Percentiles rank a stretch among this genome's conserved stretches.
These are phyloP conservation scores for Metschnikowia amazonensis DNA, from an alignment of 805 yeast genomes.

Conservation along the genomic window DNA sequence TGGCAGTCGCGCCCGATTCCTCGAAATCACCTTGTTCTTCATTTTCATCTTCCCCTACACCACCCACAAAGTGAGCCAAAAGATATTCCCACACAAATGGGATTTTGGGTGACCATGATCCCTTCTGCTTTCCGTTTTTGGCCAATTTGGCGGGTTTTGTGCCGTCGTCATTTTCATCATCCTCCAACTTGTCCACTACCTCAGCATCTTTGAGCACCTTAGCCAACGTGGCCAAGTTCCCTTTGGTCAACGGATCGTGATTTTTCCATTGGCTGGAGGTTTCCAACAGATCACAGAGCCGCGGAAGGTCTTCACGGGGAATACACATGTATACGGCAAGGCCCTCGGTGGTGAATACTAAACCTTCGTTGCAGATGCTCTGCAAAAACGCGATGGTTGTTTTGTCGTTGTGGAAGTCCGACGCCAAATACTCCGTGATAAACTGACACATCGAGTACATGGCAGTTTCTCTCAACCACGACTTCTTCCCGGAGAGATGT, in stretches of 20 bases:
- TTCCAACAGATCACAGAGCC: slow-evolving; percentile 11
- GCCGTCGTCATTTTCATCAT: slow-evolving; percentile 27
- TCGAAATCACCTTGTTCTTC: slow-evolving; percentile 20
- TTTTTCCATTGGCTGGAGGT: slow-evolving; percentile 52
- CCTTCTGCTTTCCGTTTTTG: slow-evolving; percentile 47
- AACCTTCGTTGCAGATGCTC: slow-evolving; percentile 46
- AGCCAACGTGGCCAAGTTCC: slow-evolving; percentile 58
- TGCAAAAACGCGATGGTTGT: slow-evolving; percentile 33
- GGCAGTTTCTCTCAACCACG: slow-evolving; percentile 85
- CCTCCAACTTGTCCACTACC: slow-evolving; percentile 35
- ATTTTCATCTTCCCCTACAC: slow-evolving; percentile 9
- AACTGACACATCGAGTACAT: slow-evolving; percentile 66
- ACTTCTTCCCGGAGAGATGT: slow-evolving; percentile 58
- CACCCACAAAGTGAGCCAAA: slow-evolving; percentile 38
- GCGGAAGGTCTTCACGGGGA: slow-evolving; percentile 29
- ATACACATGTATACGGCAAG: slow-evolving; percentile 63
- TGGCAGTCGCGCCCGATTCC: slow-evolving; percentile 16
- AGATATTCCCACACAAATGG: slow-evolving; percentile 75
- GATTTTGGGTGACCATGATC: slow-evolving; percentile 69
- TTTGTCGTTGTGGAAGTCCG: slow-evolving; percentile 14
- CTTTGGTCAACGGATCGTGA: slow-evolving; percentile 68
- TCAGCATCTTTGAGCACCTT: slow-evolving; percentile 61
- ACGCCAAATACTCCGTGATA: slow-evolving; percentile 16
- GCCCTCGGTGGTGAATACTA: slow-evolving; percentile 74
- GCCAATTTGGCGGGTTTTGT: slow-evolving; percentile 10